phyloP scores from a whole-genome alignment of 1,284 basidiomycete species.

The Ustanciosporium gigantosporum region DNA sequence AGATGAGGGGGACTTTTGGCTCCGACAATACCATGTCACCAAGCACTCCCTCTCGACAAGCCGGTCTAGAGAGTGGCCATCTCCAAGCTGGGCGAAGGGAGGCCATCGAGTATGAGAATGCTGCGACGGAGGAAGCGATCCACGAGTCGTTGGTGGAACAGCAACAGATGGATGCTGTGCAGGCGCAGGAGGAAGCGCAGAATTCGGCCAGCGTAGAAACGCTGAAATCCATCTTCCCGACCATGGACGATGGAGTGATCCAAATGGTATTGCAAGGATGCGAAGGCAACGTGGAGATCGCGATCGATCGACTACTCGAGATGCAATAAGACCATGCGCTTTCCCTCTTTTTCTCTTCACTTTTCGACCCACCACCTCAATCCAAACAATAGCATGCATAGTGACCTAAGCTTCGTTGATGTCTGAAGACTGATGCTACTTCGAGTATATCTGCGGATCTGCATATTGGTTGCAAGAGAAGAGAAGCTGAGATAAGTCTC shows the following conservation, averaged over 20 bases:
- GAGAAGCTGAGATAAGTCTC: too few relatives aligned
- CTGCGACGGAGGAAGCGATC: constrained; percentile 33
- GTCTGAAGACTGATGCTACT: too few relatives aligned
- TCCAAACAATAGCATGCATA: too few relatives aligned
- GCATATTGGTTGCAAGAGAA: too few relatives aligned
- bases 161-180: constrained; percentile 5
- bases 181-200: constrained; percentile 27
- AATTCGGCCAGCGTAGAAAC: constrained; percentile 42
- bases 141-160: constrained; percentile 31
- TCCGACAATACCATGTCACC: constrained; percentile 1
- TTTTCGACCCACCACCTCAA: too few relatives aligned
- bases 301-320: constrained; percentile 53
- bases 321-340: too few relatives aligned
- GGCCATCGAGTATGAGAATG: constrained; percentile 13
- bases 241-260: constrained; percentile 44
- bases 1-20: constrained; percentile 35
- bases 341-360: too few relatives aligned
- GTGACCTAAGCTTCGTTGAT: too few relatives aligned
- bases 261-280: constrained; percentile 50
- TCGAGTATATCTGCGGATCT: too few relatives aligned
- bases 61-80: not conserved
- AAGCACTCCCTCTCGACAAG: constrained; percentile 10
- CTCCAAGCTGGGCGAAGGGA: too few relatives aligned
- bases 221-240: constrained; percentile 52
- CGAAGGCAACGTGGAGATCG: constrained; percentile 45